A percentile compares a stretch with the other conserved stretches of the same genome.
These are phyloP conservation scores for Fusarium torulosum DNA, from an alignment of 2,329 filamentous ascomycete genomes.

Conservation along the genomic window DNA sequence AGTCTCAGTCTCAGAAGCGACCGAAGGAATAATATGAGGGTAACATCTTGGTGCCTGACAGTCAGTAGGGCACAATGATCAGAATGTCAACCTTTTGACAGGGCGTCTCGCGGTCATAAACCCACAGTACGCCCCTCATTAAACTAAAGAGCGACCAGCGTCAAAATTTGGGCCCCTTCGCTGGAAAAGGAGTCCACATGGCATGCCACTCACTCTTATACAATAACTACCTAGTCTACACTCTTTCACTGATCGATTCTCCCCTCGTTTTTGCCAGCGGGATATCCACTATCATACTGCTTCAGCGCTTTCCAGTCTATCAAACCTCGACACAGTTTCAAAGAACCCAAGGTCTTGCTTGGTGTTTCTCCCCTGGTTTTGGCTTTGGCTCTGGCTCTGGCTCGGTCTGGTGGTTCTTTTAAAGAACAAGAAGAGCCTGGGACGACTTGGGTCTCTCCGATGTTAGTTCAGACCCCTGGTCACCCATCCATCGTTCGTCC, in stretches of 20 bases:
- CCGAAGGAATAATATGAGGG: slow-evolving; percentile 16
- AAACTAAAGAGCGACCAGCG: slow-evolving; percentile 38
- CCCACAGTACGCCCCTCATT: slow-evolving; percentile 42
- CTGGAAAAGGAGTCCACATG: slow-evolving; percentile 41
- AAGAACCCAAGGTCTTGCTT: slow-evolving; percentile 27
- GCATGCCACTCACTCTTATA: slow-evolving; percentile 41
- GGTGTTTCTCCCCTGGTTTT: slow-evolving; percentile 19
- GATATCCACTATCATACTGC: slow-evolving; percentile 30
- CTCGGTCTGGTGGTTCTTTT: slow-evolving; percentile 12
- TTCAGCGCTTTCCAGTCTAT: slow-evolving; percentile 29
- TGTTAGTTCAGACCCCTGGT: slow-evolving; percentile 23
- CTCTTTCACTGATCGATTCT: slow-evolving; percentile 38
- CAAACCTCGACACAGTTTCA: slow-evolving; percentile 32
- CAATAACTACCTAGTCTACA: slow-evolving; percentile 1
- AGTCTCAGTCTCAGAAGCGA: slow-evolving; percentile 37
- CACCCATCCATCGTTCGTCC: slow-evolving; percentile 35
- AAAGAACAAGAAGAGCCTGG: slow-evolving; percentile 6
- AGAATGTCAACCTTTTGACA: slow-evolving; percentile 32
- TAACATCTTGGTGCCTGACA: slow-evolving; percentile 36
- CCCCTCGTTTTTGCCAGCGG: slow-evolving; percentile 32
- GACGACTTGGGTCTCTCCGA: slow-evolving; percentile 15
- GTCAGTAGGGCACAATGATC: slow-evolving; percentile 28
- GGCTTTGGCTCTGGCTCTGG: not conserved
- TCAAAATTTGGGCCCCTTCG: slow-evolving; percentile 39
- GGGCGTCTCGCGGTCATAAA: slow-evolving; percentile 32